Evolutionary conservation across 1,284 basidiomycete species (phyloP).

Genomic region (Tilletia walkeri): DNA sequence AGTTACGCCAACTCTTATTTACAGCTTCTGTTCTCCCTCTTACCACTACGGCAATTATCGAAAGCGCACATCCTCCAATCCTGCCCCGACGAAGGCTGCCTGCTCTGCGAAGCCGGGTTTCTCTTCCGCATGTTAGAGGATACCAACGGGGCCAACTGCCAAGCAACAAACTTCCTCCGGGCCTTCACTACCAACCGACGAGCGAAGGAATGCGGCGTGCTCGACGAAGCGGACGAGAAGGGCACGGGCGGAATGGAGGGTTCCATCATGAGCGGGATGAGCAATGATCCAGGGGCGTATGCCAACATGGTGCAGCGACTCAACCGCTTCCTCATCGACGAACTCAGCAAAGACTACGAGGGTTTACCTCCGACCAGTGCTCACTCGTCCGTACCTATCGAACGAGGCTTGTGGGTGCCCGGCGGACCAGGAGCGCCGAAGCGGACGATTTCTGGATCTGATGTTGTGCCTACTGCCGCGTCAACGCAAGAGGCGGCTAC

Average conservation of each 20-base stretch:
- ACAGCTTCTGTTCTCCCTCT: constrained; percentile 81
- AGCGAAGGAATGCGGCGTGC: constrained; percentile 79
- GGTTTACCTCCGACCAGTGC: background rate
- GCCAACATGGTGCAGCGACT: constrained; percentile 88
- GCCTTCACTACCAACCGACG: constrained; percentile 75
- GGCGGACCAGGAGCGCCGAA: background rate
- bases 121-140: constrained; percentile 93
- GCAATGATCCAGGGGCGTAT: constrained; percentile 59
- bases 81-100: constrained; percentile 83
- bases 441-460: constrained; percentile 12
- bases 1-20: constrained; percentile 93
- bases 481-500: background rate
- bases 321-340: constrained; percentile 86
- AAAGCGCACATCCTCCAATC: constrained; percentile 79
- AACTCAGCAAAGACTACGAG: constrained; percentile 20
- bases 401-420: background rate
- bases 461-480: background rate
- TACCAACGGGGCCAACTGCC: constrained; percentile 88
- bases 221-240: constrained; percentile 72
- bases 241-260: constrained; percentile 61
- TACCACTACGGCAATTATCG: constrained; percentile 75
- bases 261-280: constrained; percentile 16
- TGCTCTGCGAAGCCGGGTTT: constrained; percentile 94
- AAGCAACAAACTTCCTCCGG: constrained; percentile 93
- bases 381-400: background rate